Base-by-base conservation (phyloP, 345 rosid genomes). In the Populus pruinosa region DNA sequence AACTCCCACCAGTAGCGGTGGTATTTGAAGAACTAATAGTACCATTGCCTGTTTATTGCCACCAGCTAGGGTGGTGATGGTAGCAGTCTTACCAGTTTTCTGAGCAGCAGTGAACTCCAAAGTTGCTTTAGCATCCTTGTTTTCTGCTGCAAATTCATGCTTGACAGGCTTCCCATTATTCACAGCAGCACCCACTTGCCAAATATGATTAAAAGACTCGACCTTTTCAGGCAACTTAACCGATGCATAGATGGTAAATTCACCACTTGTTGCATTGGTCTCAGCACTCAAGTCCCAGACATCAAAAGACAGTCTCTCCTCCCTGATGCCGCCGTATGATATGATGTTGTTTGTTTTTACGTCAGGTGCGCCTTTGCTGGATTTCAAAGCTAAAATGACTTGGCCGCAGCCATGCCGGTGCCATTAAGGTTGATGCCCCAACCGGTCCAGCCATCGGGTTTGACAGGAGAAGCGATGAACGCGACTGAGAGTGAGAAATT, bases 361-460 rank as follows among this genome's bases (percentile, higher is more conserved):
- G 21, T 71, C 74, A 2, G 82, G 31, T 69, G 56, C 31, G 68
- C 83, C 78, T 71, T 82, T 78, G 71, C 74, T 61, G 62, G 87
- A 72, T 81, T 83, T 89, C 70, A 84, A 67, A 33, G 97, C 97
- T 8, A 93, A 33, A 47, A 94, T 78, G 0, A 93, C 84, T 80
- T 94, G 98, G 92, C 75, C 16, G 97, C 98, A 0, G 0, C 1
- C 98, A 94, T 94, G 29, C 82, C 86, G 8, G 72, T 66, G 6
- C 27, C 83, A 25, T 82, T 86, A 3, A 91, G 97, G 66, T 94
- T 94, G 67, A 94, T 83, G 21, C 87, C 98, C 98, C 97, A 94
- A 23, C 91, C 85, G 74, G 85, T 62, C 98, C 98, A 94, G 31
- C 97, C 97, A 55, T 43, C 70, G 68, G 91, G 1, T 1, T 53